Base-by-base conservation (phyloP, 208 protist genomes). In the Wallacemonas rigidus region DNA sequence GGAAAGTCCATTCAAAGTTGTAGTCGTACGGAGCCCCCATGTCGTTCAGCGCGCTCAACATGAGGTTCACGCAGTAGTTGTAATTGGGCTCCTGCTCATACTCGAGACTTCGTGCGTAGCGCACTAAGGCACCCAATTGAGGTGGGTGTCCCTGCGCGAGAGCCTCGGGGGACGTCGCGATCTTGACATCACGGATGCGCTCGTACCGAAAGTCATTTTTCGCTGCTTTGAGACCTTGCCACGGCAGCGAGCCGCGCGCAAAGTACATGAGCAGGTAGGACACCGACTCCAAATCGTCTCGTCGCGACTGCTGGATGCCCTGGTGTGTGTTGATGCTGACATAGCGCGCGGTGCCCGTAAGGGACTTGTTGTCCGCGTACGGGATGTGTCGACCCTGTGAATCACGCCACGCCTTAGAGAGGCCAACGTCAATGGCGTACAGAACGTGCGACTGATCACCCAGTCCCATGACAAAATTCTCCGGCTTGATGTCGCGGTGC, bases 191-290 rank as follows among this genome's bases (percentile, higher is more conserved):
- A 39, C 77, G 67, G 72, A 95, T 89, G 55, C 68, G 74, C 63
- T 73, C 62, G 61, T 86, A 94, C 39, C 64, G 75, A 5, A 69
- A 17, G 54, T 83, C 79, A 43, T 60, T 55, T 69, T 79, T 88
- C 2, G 65, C 44, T 1, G 75, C 43, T 60, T 87, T 89, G 58
- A 97, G 79, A 9, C 90, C 90, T 60, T 95, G 89, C 99, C 98
- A 99, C 40, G 99, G 98, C 53, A 99, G 80, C 40, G 56, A 87
- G 1, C 99, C 99, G 5, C 97, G 89, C n/a, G 97, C 71, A 72
- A 99, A 99, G 80, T 99, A 99, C 69, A 99, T 92, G 15, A 99
- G 80, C 26, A 99, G 80, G 70, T 99, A 98, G 45, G 63, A 68
- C 6, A 95, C 72, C 2, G 84, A 81, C 75, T 97, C 91, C 14